These are phyloP conservation scores for sorghum (Sorghum bicolor) DNA, from an alignment of 176 grass and related monocot genomes.

Conservation along the genomic window Sorghum_bicolor_NCBIv3 NC_012872.2:57136501-57137000, in stretches of 20 bases:
- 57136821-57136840: no score
- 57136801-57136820: not conserved
- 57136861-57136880: not conserved
- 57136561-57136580: not conserved
- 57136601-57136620: not conserved
- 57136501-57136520: slow-evolving; percentile 95
- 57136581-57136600: slow-evolving; percentile 17
- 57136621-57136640: slow-evolving; percentile 9
- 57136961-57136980: no score
- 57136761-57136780: not conserved
- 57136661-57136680: not conserved
- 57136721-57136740: not conserved
- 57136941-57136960: no score
- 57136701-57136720: not conserved
- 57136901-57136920: no score
- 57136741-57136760: not conserved
- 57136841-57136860: not conserved
- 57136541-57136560: not conserved
- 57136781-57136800: not conserved
- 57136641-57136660: not conserved
- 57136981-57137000: not conserved
- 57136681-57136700: slow-evolving; percentile 9
- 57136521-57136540: slow-evolving; percentile 44
- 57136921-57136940: not conserved
- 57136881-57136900: no score